A percentile compares a stretch with the other conserved stretches of the same genome.
Evolutionary conservation across 257 asterid species (phyloP).

Genomic region (Haberlea rhodopensis): DNA sequence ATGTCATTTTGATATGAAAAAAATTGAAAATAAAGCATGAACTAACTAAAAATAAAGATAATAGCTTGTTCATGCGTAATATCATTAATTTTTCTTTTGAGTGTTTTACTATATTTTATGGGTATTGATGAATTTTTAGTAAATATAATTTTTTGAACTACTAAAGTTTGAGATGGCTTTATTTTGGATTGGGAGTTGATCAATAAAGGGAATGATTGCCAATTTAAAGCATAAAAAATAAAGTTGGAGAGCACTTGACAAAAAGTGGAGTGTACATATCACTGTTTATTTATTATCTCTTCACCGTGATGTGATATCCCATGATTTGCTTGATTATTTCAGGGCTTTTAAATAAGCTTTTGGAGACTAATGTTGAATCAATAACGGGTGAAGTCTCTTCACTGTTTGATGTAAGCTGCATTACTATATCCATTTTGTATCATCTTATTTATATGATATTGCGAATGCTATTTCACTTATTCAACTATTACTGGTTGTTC

Average conservation of each 20-base stretch:
- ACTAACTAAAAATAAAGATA: no score
- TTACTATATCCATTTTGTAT: conserved; percentile 9
- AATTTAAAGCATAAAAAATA: no score
- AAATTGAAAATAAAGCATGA: no score
- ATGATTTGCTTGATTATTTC: conserved; percentile 28
- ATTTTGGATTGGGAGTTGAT: no score
- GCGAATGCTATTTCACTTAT: conserved; percentile 2
- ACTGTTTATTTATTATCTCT: conserved; percentile 17
- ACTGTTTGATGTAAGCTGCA: conserved; percentile 47
- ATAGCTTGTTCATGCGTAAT: no score
- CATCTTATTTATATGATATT: conserved; percentile 8
- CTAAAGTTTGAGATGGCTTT: no score
- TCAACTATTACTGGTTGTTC: not conserved
- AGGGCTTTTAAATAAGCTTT: conserved; percentile 84
- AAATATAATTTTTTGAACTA: no score
- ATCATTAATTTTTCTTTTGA: no score
- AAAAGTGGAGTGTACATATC: not conserved
- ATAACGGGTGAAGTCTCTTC: conserved; percentile 62
- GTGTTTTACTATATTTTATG: no score
- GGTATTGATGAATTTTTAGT: no score
- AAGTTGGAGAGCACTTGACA: not conserved
- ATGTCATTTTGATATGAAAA: no score
- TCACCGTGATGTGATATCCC: conserved; percentile 17
- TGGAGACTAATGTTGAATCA: conserved; percentile 81
- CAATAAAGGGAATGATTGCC: not conserved